Evolutionary conservation across 495 filamentous ascomycete species (phyloP).

Genomic region (Diplogelasinospora grovesii): DNA sequence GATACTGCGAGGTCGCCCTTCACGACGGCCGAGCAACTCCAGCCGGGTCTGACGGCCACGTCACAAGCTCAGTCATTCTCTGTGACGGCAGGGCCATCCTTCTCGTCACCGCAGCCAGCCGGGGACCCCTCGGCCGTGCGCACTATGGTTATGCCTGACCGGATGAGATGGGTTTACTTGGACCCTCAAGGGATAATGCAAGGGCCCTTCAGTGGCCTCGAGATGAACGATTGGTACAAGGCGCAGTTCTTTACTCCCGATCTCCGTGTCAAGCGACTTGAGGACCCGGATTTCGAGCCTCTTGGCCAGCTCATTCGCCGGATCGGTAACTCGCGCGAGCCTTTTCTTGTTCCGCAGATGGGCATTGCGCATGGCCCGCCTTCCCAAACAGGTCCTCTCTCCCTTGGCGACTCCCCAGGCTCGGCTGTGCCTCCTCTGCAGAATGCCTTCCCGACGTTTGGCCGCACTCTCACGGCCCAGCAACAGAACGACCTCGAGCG

Average conservation of each 20-base stretch:
- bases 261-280: conserved; percentile 84
- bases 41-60: conserved; percentile 25
- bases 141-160: conserved; percentile 98
- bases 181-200: conserved; percentile 89
- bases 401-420: conserved; percentile 42
- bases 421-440: conserved; percentile 91
- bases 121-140: conserved; percentile 61
- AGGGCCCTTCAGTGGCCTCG: conserved; percentile 89
- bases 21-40: conserved; percentile 25
- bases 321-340: conserved; percentile 95
- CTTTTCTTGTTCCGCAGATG: conserved; percentile 95
- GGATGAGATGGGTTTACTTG: conserved; percentile 97
- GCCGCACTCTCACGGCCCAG: conserved; percentile 93
- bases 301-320: conserved; percentile 91
- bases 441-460: conserved; percentile 90
- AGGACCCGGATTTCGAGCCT: conserved; percentile 91
- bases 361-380: conserved; percentile 82
- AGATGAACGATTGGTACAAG: conserved; percentile 99
- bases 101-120: conserved; percentile 25
- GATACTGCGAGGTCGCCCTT: conserved; percentile 32
- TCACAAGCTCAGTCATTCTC: conserved; percentile 27
- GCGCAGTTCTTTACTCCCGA: conserved; percentile 95
- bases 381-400: conserved; percentile 35
- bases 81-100: conserved; percentile 28
- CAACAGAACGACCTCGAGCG: conserved; percentile 96